These are phyloP conservation scores for Xylariaceae sp. DNA, from an alignment of 2,329 filamentous ascomycete species.

Conservation along the genomic window DNA sequence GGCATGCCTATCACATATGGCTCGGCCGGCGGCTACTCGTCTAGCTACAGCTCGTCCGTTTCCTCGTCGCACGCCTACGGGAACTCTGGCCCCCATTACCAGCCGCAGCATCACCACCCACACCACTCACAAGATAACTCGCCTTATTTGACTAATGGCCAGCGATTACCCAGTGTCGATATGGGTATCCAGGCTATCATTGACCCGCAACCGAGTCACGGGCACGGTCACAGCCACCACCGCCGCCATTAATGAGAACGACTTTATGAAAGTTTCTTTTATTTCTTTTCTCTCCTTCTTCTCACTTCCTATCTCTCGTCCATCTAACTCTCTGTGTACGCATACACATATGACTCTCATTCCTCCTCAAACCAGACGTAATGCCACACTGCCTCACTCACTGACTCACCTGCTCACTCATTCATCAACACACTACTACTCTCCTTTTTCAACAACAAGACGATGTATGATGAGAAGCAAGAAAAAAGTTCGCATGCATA, in stretches of 20 bases:
- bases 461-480: not conserved
- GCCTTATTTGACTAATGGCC: constrained; percentile 44
- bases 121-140: constrained; percentile 39
- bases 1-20: constrained; percentile 10
- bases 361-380: not conserved
- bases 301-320: constrained; percentile 2
- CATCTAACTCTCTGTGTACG: not conserved
- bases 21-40: constrained; percentile 24
- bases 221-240: constrained; percentile 7
- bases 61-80: constrained; percentile 42
- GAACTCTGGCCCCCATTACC: no score
- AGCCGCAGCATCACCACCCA: no score
- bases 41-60: constrained; percentile 51
- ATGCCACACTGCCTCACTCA: constrained; percentile 1
- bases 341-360: constrained; percentile 8
- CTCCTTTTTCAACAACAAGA: not conserved
- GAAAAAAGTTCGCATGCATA: no score
- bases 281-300: constrained; percentile 21
- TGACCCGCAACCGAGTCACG: constrained; percentile 43
- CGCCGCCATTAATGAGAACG: constrained; percentile 14
- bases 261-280: constrained; percentile 8
- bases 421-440: constrained; percentile 1
- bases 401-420: constrained; percentile 4
- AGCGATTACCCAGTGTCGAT: constrained; percentile 52
- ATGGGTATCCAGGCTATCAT: constrained; percentile 60